These are phyloP conservation scores for Eucalyptus viminalis DNA, from an alignment of 345 rosid species.

Conservation along the genomic window DNA sequence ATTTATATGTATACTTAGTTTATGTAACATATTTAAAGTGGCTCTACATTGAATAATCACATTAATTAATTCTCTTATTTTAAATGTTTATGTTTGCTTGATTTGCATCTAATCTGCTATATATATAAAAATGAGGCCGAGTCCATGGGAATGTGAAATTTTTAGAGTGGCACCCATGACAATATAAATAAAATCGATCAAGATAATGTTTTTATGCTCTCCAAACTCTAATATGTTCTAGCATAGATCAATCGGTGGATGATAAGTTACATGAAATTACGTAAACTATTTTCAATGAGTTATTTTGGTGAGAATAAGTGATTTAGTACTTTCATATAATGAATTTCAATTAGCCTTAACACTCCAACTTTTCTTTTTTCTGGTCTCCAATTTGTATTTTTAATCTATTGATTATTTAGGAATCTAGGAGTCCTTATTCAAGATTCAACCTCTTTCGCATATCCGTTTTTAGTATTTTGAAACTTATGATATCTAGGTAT, in stretches of 20 bases:
- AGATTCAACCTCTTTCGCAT: too few species aligned
- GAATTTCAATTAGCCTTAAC: not conserved
- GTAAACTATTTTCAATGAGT: not conserved
- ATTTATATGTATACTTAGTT: not conserved
- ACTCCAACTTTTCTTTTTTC: not conserved
- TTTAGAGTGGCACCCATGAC: not conserved
- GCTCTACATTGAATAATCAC: not conserved
- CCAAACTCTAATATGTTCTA: not conserved
- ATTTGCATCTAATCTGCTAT: not conserved
- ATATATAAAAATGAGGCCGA: accelerated
- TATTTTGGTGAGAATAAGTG: not conserved
- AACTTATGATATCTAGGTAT: too few species aligned
- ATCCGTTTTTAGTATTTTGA: too few species aligned
- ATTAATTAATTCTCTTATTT: not conserved
- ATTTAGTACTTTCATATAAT: not conserved
- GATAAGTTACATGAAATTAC: not conserved
- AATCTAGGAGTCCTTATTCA: too few species aligned
- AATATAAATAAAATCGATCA: not conserved
- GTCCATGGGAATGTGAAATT: not conserved
- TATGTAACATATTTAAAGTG: not conserved
- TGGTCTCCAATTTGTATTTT: too few species aligned
- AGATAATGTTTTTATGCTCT: not conserved
- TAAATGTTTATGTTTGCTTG: not conserved
- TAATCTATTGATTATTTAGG: too few species aligned
- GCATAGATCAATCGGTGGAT: not conserved